Percentiles rank a stretch among this genome's conserved stretches.
Conservation (phyloP, 139 green algal species). For the Auxenochlorella pyrenoidosa region DNA sequence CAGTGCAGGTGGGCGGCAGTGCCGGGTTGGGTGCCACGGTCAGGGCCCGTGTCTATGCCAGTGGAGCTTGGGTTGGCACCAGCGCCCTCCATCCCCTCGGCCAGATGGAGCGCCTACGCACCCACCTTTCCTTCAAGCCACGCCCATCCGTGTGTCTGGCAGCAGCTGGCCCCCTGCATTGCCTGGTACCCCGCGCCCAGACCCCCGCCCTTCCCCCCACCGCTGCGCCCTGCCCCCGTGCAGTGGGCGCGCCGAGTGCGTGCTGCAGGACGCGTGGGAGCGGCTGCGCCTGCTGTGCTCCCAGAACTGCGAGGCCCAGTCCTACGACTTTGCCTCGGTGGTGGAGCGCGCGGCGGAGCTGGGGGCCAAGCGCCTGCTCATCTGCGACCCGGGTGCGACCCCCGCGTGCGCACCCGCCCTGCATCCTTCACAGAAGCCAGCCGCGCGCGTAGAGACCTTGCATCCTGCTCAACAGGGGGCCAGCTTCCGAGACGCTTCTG, state of each 20-base stretch:
- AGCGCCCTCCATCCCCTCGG: too few species aligned
- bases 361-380: constrained; percentile 53
- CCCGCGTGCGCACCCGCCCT: not conserved
- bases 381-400: constrained; percentile 42
- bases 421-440: not conserved
- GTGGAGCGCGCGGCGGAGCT: constrained; percentile 43
- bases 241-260: constrained; percentile 39
- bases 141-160: too few species aligned
- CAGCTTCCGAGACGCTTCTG: too few species aligned
- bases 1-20: not conserved
- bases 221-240: not conserved
- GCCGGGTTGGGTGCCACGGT: too few species aligned
- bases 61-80: too few species aligned
- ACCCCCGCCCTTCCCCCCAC: not conserved
- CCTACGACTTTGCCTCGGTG: constrained; percentile 38
- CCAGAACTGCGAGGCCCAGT: constrained; percentile 42
- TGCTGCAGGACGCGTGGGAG: constrained; percentile 37
- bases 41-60: too few species aligned
- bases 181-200: not conserved
- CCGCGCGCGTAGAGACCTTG: too few species aligned
- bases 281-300: constrained; percentile 52
- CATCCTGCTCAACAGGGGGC: too few species aligned
- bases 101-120: too few species aligned
- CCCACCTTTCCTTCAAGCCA: too few species aligned
- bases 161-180: not conserved